Evolutionary conservation across 192 early-diverging fungal genomes (phyloP).

Genomic region (Anaeromyces robustus): DNA sequence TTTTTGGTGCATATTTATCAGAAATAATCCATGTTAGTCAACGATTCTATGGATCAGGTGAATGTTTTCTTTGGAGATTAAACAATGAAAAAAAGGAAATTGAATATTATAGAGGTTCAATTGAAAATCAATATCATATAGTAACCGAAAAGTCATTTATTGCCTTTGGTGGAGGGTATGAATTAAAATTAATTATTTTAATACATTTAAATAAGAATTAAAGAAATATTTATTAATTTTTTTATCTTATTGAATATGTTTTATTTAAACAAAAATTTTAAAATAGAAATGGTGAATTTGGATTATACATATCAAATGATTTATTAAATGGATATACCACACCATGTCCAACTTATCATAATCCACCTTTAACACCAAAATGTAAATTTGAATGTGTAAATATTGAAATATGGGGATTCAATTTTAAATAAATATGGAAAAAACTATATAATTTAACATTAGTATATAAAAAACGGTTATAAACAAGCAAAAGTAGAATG

Average conservation of each 20-base stretch:
- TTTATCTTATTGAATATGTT: too few species aligned
- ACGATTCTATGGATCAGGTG: not conserved
- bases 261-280: too few species aligned
- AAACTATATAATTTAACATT: too few species aligned
- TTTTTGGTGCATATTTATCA: not conserved
- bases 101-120: not conserved
- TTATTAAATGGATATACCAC: not conserved
- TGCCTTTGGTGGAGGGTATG: not conserved
- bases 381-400: not conserved
- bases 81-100: not conserved
- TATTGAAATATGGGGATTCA: not conserved
- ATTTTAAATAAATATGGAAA: too few species aligned
- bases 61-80: not conserved
- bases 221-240: too few species aligned
- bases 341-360: not conserved
- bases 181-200: too few species aligned
- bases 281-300: not conserved
- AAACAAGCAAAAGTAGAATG: too few species aligned
- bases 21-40: not conserved
- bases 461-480: too few species aligned
- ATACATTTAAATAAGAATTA: too few species aligned
- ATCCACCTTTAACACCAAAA: not conserved
- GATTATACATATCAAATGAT: not conserved
- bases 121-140: not conserved
- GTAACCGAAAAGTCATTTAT: not conserved